Percentiles rank a stretch among this genome's conserved stretches.
Evolutionary conservation across 2,329 filamentous ascomycete species (phyloP).

Genomic region (Tolypocladium guangdongense): DNA sequence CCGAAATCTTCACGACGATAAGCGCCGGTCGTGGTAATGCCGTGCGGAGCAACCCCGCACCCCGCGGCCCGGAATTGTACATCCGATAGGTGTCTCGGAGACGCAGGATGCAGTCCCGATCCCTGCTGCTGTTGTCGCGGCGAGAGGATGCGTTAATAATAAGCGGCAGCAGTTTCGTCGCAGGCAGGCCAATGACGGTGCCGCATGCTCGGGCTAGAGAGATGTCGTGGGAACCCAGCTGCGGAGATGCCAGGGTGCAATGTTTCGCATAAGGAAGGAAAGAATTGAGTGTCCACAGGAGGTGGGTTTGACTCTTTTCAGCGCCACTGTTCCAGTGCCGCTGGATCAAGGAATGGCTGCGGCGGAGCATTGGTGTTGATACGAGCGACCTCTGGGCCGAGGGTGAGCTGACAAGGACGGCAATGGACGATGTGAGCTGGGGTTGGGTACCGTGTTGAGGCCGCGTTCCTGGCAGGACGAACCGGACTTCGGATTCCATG

Average conservation of each 20-base stretch:
- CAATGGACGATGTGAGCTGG: background rate
- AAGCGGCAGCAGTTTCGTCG: background rate
- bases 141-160: background rate
- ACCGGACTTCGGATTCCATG: constrained; percentile 16
- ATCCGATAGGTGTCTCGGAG: background rate
- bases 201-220: background rate
- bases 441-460: constrained; percentile 14
- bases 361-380: constrained; percentile 17
- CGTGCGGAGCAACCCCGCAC: background rate
- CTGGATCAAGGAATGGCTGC: constrained; percentile 25
- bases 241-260: too few species aligned
- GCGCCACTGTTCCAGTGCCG: constrained; percentile 10
- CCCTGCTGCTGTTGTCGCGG: background rate
- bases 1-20: background rate
- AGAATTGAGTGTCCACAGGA: background rate
- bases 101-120: background rate
- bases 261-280: background rate
- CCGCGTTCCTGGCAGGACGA: constrained; percentile 15
- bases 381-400: constrained; percentile 11
- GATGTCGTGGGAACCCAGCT: background rate
- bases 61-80: background rate
- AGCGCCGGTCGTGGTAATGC: too few species aligned
- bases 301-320: background rate
- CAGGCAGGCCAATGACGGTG: background rate
- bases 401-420: background rate